Evolutionary conservation across 768 basidiomycete species (phyloP).

Genomic region (Candolleomyces efflorescens): DNA sequence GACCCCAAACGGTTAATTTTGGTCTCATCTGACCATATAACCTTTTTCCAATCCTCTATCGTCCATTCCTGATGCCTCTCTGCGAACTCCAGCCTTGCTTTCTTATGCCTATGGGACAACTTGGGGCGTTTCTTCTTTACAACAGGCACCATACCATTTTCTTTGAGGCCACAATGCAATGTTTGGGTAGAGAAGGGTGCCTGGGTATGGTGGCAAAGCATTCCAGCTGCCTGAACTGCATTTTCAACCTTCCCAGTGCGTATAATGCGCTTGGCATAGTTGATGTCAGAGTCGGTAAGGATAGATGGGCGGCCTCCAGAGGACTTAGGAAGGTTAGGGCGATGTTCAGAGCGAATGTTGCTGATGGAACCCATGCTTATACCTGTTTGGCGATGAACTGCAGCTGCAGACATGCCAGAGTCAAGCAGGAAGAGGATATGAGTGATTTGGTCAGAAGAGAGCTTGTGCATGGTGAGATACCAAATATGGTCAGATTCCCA

Average conservation of each 20-base stretch:
- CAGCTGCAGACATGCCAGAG: no score
- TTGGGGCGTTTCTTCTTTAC: background rate
- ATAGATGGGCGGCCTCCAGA: background rate
- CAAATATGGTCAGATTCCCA: no score
- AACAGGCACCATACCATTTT: no score
- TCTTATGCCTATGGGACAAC: background rate
- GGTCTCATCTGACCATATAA: conserved; percentile 7
- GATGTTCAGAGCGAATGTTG: background rate
- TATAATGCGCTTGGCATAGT: background rate
- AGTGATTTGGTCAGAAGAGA: no score
- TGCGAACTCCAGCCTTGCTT: conserved; percentile 2
- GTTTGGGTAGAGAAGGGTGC: background rate
- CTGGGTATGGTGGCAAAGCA: background rate
- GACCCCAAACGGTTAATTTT: conserved; percentile 5
- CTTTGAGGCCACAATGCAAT: no score
- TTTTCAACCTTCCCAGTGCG: background rate
- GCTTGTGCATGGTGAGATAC: background rate
- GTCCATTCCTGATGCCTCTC: conserved; percentile 7
- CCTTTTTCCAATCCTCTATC: conserved; percentile 9
- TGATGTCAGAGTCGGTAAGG: background rate
- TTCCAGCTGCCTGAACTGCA: background rate
- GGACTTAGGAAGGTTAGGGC: background rate
- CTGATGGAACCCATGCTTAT: background rate
- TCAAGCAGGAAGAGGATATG: no score
- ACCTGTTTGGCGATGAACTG: no score